These are phyloP conservation scores for Fragosphaeria purpurea DNA, from an alignment of 2,329 filamentous ascomycete genomes.

Conservation along the genomic window DNA sequence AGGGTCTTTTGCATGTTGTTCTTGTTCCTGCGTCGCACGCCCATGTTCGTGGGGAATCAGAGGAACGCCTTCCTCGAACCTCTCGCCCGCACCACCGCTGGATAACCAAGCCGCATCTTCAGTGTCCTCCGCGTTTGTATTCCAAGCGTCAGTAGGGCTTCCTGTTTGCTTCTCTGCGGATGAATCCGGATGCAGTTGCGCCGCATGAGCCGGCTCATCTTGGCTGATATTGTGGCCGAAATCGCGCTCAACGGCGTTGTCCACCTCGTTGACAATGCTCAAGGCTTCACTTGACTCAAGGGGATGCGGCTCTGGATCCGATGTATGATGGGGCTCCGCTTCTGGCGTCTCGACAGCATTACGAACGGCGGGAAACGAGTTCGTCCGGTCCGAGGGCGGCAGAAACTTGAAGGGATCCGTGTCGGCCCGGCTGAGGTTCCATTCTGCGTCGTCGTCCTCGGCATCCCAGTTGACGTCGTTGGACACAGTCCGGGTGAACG, in stretches of 20 bases:
- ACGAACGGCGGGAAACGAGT: constrained; percentile 49
- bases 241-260: constrained; percentile 22
- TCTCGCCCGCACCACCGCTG: constrained; percentile 22
- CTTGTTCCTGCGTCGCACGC: not conserved
- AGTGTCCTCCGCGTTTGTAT: not conserved
- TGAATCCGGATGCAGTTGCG: too few species aligned
- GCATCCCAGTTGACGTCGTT: constrained; percentile 50
- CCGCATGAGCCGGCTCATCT: constrained; percentile 20
- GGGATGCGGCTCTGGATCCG: constrained; percentile 18
- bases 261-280: constrained; percentile 42
- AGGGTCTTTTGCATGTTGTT: constrained; percentile 8
- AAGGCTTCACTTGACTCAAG: constrained; percentile 40
- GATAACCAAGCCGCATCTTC: too few species aligned
- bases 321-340: too few species aligned
- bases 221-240: constrained; percentile 23
- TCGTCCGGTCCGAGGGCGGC: constrained; percentile 46
- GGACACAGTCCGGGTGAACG: constrained; percentile 54
- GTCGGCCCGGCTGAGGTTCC: constrained; percentile 40
- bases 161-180: too few species aligned
- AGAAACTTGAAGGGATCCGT: constrained; percentile 52
- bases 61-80: constrained; percentile 62
- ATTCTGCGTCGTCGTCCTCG: constrained; percentile 49
- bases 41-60: constrained; percentile 36
- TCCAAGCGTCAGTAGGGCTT: constrained; percentile 1
- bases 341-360: too few species aligned